These are phyloP conservation scores for Sphagnum tenellum DNA, from an alignment of 225 moss, liverwort and hornwort species.

Conservation along the genomic window DNA sequence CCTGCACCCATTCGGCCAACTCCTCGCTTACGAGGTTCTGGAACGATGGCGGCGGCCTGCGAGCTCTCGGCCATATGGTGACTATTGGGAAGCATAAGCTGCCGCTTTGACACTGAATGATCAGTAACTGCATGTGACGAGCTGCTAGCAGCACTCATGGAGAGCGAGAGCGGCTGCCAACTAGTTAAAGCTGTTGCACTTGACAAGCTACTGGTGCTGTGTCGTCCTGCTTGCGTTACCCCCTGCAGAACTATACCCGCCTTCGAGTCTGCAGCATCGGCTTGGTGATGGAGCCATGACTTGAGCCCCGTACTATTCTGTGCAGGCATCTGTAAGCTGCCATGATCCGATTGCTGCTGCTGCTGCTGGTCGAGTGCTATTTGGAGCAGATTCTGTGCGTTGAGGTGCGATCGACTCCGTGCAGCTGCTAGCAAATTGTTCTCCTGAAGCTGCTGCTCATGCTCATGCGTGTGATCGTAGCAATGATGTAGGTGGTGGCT, in stretches of 20 bases:
- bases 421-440: constrained; percentile 33
- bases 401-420: constrained; percentile 37
- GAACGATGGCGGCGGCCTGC: constrained; percentile 17
- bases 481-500: constrained; percentile 21
- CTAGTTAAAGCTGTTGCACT: constrained; percentile 30
- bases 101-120: too few species aligned
- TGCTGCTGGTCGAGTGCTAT: constrained; percentile 68
- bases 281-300: too few species aligned
- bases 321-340: too few species aligned
- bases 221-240: too few species aligned
- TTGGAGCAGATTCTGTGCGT: constrained; percentile 89
- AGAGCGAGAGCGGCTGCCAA: constrained; percentile 76
- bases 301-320: too few species aligned
- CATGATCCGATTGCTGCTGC: constrained; percentile 8
- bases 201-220: too few species aligned
- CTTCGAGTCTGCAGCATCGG: too few species aligned
- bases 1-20: constrained; percentile 63
- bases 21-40: constrained; percentile 85
- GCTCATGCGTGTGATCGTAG: constrained; percentile 56
- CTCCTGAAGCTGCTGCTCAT: constrained; percentile 40
- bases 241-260: too few species aligned
- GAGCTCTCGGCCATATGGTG: constrained; percentile 55
- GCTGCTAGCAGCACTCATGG: constrained; percentile 54
- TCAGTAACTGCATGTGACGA: too few species aligned
- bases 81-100: not conserved